Base-by-base conservation (phyloP, 208 protist genomes). In the Acanthamoeba healyi region DNA sequence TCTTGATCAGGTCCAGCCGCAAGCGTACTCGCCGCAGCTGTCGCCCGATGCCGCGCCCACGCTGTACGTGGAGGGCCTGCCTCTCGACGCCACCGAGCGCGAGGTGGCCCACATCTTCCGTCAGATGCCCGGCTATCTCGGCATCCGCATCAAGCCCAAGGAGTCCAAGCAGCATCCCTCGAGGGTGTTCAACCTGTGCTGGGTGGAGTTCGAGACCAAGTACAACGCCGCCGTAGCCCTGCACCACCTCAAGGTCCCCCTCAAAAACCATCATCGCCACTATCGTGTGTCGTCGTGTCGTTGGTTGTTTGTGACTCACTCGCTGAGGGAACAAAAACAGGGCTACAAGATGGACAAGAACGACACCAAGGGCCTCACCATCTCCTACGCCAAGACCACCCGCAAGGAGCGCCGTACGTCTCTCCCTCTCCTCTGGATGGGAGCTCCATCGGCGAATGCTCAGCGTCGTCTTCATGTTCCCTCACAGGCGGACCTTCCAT, bases 181-280 rank as follows among this genome's bases (percentile, higher is more conserved):
- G 22, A n/a, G 82, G 29, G 49, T 38, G 32, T 93, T 67, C 29
- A 79, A 82, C 93, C 58, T 95, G n/a, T 95, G 93, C 93, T 95
- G 93, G n/a, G 93, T 93, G 42, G 93, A 95, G 63, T 95, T 95
- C 38, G 93, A 95, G 26, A 95, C 93, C 46, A 90, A 88, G 40
- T 86, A 95, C 84, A 86, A 95, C n/a, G 93, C 93, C 17, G 92
- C 93, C 44, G 70, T 84, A 1, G 93, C 93, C 15, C 24, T 95
- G 56, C 82, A 84, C 44, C 74, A 90, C 70, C 81, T 94, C 22
- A 56, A 94, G 86, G 92, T 63, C 0, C 79, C 36, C 49, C 15
- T n/a, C n/a, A n/a, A n/a, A n/a, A n/a, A n/a, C n/a, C n/a, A n/a
- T n/a, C n/a, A n/a, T n/a, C n/a, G n/a, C n/a, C n/a, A n/a, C n/a